Conservation (phyloP, 2,329 filamentous ascomycete genomes). For the Epichloe sibirici region DNA sequence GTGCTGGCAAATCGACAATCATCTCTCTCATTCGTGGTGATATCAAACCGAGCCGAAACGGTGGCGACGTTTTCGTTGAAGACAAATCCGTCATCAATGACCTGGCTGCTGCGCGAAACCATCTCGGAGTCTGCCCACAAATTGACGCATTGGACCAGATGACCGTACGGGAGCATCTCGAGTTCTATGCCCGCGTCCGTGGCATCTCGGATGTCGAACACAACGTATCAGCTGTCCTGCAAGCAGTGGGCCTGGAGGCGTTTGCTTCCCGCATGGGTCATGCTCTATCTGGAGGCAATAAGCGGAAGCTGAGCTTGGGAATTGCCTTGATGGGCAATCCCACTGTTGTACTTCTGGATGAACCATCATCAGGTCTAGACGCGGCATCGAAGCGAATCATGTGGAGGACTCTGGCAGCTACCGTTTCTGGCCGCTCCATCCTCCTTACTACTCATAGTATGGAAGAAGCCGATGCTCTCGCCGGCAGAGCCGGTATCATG, state of each 20-base stretch:
- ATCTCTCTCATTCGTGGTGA: conserved; percentile 88
- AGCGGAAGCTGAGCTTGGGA: conserved; percentile 78
- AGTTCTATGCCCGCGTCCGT: conserved; percentile 76
- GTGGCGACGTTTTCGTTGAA: conserved; percentile 75
- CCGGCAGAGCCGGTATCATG: conserved; percentile 74
- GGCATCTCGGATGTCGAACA: conserved; percentile 64
- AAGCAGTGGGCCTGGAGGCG: conserved; percentile 62
- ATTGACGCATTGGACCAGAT: conserved; percentile 81
- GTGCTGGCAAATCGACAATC: conserved; percentile 82
- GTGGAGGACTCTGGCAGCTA: conserved; percentile 72
- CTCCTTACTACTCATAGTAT: conserved; percentile 87
- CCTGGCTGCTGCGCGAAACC: conserved; percentile 57
- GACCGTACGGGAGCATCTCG: conserved; percentile 77
- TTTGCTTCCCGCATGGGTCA: conserved; percentile 66
- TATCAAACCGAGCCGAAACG: conserved; percentile 54
- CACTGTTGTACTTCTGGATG: conserved; percentile 74
- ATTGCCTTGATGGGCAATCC: conserved; percentile 92
- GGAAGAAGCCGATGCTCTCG: conserved; percentile 88
- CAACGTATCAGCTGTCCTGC: conserved; percentile 68
- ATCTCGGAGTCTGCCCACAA: conserved; percentile 86
- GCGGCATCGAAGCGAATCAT: conserved; percentile 84
- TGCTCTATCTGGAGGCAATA: conserved; percentile 80
- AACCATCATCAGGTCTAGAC: conserved; percentile 81
- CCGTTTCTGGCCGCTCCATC: conserved; percentile 66
- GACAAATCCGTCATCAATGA: conserved; percentile 60